These are phyloP conservation scores for Mortierella alpina DNA, from an alignment of 192 early-diverging fungal species.

Conservation along the genomic window DNA sequence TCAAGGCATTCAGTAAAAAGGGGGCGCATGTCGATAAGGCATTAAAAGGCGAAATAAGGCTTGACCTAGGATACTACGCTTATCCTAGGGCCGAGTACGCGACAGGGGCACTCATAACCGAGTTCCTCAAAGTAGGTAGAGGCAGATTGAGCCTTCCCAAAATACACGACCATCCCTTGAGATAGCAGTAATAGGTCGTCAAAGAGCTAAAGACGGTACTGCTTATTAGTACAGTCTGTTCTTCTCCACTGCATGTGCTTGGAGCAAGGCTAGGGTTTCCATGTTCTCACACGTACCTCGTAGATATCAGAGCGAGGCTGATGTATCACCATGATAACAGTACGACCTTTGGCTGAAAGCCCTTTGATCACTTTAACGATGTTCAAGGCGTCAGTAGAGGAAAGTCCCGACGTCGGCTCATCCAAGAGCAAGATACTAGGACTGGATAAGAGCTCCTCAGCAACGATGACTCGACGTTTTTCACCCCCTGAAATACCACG, in stretches of 20 bases:
- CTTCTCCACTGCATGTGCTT: no score
- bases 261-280: no score
- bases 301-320: slow-evolving; percentile 93
- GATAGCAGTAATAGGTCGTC: slow-evolving; percentile 76
- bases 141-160: slow-evolving; percentile 69
- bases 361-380: slow-evolving; percentile 93
- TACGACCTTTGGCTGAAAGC: slow-evolving; percentile 84
- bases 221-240: no score
- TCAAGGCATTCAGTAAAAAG: no score
- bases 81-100: no score
- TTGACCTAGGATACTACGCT: no score
- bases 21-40: no score
- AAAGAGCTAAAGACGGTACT: slow-evolving; percentile 60
- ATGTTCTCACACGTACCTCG: slow-evolving; percentile 12
- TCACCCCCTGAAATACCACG: slow-evolving; percentile 85
- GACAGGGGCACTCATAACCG: slow-evolving; percentile 88
- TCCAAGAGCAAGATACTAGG: slow-evolving; percentile 76
- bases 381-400: slow-evolving; percentile 81
- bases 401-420: slow-evolving; percentile 79
- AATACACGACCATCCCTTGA: slow-evolving; percentile 77
- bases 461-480: slow-evolving; percentile 78
- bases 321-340: slow-evolving; percentile 93
- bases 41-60: no score
- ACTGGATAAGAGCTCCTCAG: slow-evolving; percentile 76
- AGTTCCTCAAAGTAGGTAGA: slow-evolving; percentile 83